These are phyloP conservation scores for Hygrophoropsis aurantiaca DNA, from an alignment of 768 basidiomycete genomes.

Conservation along the genomic window DNA sequence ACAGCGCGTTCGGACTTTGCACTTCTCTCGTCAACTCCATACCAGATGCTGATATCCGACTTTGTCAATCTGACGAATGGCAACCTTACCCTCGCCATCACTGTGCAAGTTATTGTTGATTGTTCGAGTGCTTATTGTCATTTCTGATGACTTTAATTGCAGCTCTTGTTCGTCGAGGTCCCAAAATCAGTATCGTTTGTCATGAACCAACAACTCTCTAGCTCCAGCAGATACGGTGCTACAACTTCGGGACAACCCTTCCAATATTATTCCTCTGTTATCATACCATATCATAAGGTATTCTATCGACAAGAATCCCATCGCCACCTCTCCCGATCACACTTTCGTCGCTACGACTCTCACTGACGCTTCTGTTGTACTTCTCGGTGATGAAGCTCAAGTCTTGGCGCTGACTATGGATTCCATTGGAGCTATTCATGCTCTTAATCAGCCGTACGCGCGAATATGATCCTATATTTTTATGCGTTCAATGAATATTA, in stretches of 20 bases:
- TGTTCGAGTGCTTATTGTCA: too few relatives aligned
- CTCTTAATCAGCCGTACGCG: slow-evolving; percentile 3
- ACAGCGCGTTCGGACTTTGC: neutral
- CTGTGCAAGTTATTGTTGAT: neutral
- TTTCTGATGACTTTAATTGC: too few relatives aligned
- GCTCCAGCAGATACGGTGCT: neutral
- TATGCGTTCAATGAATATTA: neutral
- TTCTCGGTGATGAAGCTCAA: slow-evolving; percentile 1
- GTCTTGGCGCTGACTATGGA: neutral
- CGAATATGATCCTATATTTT: neutral
- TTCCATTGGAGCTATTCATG: neutral
- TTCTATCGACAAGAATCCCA: neutral
- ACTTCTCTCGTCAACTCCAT: neutral
- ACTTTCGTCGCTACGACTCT: neutral
- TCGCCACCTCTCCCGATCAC: neutral
- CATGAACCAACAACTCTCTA: too few relatives aligned
- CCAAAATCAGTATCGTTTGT: too few relatives aligned
- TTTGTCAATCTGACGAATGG: neutral
- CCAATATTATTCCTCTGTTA: neutral
- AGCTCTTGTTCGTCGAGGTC: too few relatives aligned
- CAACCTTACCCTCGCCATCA: neutral
- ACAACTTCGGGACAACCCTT: neutral
- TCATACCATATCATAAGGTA: slow-evolving; percentile 2
- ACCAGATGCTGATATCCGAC: neutral
- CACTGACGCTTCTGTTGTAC: neutral